Conservation (phyloP, 495 filamentous ascomycete genomes). For the Penicillium coprophilum region DNA sequence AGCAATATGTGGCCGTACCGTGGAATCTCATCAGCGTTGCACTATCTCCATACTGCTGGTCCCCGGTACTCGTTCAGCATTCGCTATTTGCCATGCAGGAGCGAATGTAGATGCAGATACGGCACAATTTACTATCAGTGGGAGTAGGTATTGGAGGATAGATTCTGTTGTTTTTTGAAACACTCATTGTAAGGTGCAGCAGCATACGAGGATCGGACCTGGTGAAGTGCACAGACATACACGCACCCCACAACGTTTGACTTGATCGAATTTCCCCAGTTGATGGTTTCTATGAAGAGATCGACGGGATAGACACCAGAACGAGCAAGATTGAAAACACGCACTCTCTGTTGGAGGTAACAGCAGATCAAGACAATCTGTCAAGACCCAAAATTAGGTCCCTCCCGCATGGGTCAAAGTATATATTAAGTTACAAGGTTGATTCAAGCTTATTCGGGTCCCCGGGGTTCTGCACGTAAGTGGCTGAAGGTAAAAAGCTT, state of each 20-base stretch:
- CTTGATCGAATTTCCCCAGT: neutral
- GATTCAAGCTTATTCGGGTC: constrained; percentile 22
- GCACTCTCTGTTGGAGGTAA: neutral
- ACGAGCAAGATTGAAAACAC: neutral
- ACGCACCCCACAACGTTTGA: neutral
- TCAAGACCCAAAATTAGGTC: neutral
- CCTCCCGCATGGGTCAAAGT: neutral
- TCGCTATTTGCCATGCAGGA: neutral
- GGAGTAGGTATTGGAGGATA: neutral
- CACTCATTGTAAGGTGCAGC: neutral
- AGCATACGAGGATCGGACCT: neutral
- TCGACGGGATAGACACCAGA: too few relatives aligned
- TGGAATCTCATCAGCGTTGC: neutral
- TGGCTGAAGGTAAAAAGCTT: constrained; percentile 28
- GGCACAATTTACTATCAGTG: neutral
- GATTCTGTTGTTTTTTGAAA: neutral
- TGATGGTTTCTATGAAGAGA: neutral
- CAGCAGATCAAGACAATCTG: neutral
- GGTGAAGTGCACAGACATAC: neutral
- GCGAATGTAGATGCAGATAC: neutral
- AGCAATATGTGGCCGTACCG: neutral
- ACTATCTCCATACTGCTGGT: constrained; percentile 2
- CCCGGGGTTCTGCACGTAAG: constrained; percentile 17
- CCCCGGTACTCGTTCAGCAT: neutral
- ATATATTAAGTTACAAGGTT: constrained; percentile 10